These are phyloP conservation scores for Tetradesmus lagerheimii DNA, from an alignment of 139 green algal species.

Conservation along the genomic window DNA sequence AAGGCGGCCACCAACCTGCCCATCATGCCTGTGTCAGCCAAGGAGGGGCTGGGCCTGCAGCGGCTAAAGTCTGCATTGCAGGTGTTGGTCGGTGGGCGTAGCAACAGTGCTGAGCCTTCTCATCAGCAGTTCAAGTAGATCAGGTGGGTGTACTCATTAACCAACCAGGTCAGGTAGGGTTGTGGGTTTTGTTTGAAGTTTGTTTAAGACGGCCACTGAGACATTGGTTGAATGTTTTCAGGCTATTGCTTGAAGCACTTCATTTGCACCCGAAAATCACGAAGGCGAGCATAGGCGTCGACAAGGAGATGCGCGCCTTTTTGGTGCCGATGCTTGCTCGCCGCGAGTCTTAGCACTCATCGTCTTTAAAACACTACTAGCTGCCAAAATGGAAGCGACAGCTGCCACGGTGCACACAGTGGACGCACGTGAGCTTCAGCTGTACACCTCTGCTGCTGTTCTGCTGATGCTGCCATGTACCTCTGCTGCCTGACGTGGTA, in stretches of 20 bases:
- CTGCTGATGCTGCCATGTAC: neutral
- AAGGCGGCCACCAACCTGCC: conserved; percentile 47
- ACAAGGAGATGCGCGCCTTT: neutral
- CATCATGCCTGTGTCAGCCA: conserved; percentile 59
- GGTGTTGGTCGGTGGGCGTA: neutral
- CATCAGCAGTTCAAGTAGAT: neutral
- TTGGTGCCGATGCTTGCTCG: neutral
- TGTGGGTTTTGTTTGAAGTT: neutral
- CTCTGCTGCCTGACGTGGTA: neutral
- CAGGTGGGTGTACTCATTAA: too few relatives aligned
- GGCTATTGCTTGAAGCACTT: too few relatives aligned
- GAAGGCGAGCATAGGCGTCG: neutral
- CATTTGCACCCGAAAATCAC: too few relatives aligned
- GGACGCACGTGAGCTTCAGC: neutral
- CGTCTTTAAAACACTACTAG: neutral
- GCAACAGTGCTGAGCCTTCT: neutral
- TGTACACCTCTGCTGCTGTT: neutral
- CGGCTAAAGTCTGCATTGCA: conserved; percentile 42
- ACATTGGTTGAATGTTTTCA: too few relatives aligned
- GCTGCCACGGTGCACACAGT: neutral
- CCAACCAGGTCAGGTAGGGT: neutral
- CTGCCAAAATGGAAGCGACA: neutral
- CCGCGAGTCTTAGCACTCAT: neutral
- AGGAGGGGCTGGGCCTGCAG: conserved; percentile 32
- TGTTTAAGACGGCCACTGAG: too few relatives aligned